These are phyloP conservation scores for Ustilago sp. DNA, from an alignment of 1,284 basidiomycete species.

Conservation along the genomic window DNA sequence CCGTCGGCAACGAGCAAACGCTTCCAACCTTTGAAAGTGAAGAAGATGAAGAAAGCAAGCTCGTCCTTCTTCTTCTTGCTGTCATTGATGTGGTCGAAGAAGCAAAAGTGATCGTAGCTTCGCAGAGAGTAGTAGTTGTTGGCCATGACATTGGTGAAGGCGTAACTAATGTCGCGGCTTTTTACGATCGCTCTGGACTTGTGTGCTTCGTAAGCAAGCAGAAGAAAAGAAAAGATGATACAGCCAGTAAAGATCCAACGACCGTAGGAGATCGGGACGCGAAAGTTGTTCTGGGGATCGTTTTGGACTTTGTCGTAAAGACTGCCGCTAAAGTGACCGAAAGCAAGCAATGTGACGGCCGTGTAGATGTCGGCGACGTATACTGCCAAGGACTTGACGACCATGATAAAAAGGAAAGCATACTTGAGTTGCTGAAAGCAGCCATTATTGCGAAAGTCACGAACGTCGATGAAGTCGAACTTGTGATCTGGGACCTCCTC, in stretches of 20 bases:
- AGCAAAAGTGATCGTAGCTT: conserved; percentile 96
- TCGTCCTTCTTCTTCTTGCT: conserved; percentile 97
- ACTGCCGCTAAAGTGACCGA: conserved; percentile 86
- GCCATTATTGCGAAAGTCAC: conserved; percentile 89
- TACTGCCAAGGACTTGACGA: conserved; percentile 94
- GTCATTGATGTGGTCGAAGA: conserved; percentile 94
- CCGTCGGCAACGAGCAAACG: conserved; percentile 91
- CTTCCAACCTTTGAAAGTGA: conserved; percentile 99
- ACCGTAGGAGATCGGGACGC: conserved; percentile 87
- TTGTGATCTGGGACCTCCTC: conserved; percentile 98
- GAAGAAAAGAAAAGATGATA: conserved; percentile 94
- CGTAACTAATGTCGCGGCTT: conserved; percentile 87
- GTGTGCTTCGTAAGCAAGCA: conserved; percentile 89
- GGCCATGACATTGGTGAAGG: conserved; percentile 83
- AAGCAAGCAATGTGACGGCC: conserved; percentile 94
- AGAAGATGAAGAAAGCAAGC: conserved; percentile 99
- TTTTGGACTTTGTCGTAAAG: conserved; percentile 78
- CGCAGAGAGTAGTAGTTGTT: conserved; percentile 78
- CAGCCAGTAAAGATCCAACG: conserved; percentile 98
- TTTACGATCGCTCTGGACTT: conserved; percentile 93
- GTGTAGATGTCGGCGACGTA: conserved; percentile 98
- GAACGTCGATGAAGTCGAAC: conserved; percentile 97
- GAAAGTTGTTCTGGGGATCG: conserved; percentile 77
- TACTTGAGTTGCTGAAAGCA: conserved; percentile 90
- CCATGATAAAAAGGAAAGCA: conserved; percentile 86